Evolutionary conservation across 2,329 filamentous ascomycete genomes (phyloP), one percentile per base, ranked within the genome.

Genomic region (Juglanconis oblonga): DNA sequence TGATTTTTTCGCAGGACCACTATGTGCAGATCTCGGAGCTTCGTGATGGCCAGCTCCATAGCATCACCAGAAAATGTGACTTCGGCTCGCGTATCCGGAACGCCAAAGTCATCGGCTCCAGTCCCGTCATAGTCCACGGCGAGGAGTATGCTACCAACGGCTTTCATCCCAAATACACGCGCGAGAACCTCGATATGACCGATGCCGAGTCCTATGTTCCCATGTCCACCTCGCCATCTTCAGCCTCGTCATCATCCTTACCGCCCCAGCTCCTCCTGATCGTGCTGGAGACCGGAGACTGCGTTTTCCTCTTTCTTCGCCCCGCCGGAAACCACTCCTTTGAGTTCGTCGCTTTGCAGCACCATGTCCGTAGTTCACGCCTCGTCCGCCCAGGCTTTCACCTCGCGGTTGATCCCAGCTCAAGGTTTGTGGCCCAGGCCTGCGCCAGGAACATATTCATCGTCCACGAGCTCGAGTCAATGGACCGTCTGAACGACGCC

Each of bases 211-310:
- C 13, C n/a, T 50, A 51, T 14, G 35, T 31, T 33, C 31, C 55
- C 38, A 45, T 45, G 8, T n/a, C 53, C 14, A 58, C 6, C 42
- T 52, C 55, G 55, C 5, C 48, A 9, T 57, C 55, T 13, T 44
- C 17, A 6, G 47, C 64, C 32, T 61, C 55, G 13, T 61, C 64
- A 2, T 61, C 64, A 2, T 62, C 68, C 5, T 50, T 57, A 17
- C 91, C 93, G 11, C 89, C 91, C n/a, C 92, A 98, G 69, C 78
- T 93, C 31, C 77, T 98, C 14, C 82, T 95, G 4, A 76, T 98
- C 14, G 86, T 91, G 29, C 81, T 97, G 8, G 87, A 90, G 64
- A 85, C 84, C 14, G 87, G 87, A 42, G 86, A 91, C 61, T 77
- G 91, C 54, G 80, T 94, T 31, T 97, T 97, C 66, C 75, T 97